Conservation (phyloP, 345 rosid genomes). For the Eucalyptus pumila region DNA sequence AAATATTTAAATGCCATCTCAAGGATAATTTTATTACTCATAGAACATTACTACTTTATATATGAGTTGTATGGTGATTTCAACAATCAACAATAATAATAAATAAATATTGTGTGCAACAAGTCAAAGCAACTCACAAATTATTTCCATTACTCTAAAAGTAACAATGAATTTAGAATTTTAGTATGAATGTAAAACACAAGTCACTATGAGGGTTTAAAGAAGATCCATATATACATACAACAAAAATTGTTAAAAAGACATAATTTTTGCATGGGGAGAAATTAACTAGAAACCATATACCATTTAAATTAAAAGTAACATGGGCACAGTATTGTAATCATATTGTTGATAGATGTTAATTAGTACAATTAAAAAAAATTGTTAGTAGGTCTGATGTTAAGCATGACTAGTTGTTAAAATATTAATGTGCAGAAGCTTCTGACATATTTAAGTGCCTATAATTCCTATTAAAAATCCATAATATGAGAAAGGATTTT, state of each 20-base stretch:
- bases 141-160: not conserved
- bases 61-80: not conserved
- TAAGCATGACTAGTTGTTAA: too few relatives aligned
- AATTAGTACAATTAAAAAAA: not conserved
- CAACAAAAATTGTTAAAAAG: accelerated
- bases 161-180: not conserved
- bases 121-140: accelerated
- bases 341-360: not conserved
- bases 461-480: not conserved
- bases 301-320: not conserved
- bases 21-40: not conserved
- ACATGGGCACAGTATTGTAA: not conserved
- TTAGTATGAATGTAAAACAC: not conserved
- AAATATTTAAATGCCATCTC: not conserved
- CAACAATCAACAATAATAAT: not conserved
- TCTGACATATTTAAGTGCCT: too few relatives aligned
- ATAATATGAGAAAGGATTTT: not conserved
- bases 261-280: not conserved
- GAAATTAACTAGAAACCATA: not conserved
- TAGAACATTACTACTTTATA: not conserved
- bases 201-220: not conserved
- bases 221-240: not conserved
- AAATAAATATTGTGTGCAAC: not conserved
- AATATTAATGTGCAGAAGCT: too few relatives aligned
- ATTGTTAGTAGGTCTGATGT: too few relatives aligned